Percentiles rank a stretch among this genome's conserved stretches.
phyloP scores from a whole-genome alignment of 2,329 filamentous ascomycete genomes.

The Bipolaris oryzae region DNA sequence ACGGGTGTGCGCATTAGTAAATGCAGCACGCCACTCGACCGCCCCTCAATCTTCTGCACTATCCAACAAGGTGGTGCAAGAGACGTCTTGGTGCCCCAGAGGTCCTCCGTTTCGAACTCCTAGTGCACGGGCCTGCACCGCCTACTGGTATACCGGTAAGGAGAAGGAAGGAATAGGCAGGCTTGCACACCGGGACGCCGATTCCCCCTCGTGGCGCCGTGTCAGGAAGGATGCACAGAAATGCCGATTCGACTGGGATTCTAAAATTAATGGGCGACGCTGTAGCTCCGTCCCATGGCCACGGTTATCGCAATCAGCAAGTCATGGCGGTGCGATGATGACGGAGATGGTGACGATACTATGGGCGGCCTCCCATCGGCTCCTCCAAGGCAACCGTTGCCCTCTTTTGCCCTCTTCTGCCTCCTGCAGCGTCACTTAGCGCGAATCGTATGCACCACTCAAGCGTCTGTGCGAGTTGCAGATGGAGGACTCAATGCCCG shows the following conservation, averaged over 20 bases:
- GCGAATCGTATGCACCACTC: slow-evolving; percentile 5
- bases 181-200: slow-evolving; percentile 2
- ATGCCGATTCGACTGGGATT: too few relatives aligned
- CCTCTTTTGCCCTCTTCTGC: slow-evolving; percentile 4
- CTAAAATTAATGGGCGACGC: not conserved
- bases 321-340: not conserved
- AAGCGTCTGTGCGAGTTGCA: slow-evolving; percentile 6
- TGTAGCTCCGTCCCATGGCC: not conserved
- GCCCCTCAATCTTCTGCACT: slow-evolving; percentile 32
- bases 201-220: not conserved
- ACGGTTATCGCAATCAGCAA: slow-evolving; percentile 4
- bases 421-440: slow-evolving; percentile 2
- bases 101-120: slow-evolving; percentile 29
- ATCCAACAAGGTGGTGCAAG: slow-evolving; percentile 25
- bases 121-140: slow-evolving; percentile 15
- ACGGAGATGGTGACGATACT: slow-evolving; percentile 5
- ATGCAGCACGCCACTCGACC: slow-evolving; percentile 34
- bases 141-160: slow-evolving; percentile 33
- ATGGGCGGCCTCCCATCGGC: slow-evolving; percentile 15
- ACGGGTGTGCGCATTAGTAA: slow-evolving; percentile 45
- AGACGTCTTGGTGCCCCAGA: slow-evolving; percentile 12
- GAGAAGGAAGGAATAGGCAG: slow-evolving; percentile 9
- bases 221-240: not conserved
- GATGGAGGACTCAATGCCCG: slow-evolving; percentile 9
- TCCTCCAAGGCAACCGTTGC: slow-evolving; percentile 11